A percentile compares a stretch with the other conserved stretches of the same genome.
phyloP scores from a whole-genome alignment of 78 protist genomes.

The Goniomonas avonlea region DNA sequence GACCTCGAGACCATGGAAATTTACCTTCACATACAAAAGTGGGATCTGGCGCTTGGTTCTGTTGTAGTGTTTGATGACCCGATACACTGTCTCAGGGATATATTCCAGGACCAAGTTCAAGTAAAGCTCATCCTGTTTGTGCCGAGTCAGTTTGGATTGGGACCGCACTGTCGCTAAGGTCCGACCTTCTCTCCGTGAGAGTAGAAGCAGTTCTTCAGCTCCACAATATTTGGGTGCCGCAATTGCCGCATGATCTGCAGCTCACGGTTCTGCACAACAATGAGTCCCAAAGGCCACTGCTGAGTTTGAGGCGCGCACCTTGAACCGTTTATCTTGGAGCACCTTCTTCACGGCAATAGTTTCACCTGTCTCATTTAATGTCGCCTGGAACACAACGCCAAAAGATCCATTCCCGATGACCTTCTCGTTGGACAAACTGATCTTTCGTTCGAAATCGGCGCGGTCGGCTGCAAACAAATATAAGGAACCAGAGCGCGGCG shows the following conservation, averaged over 20 bases:
- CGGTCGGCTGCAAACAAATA: too few species aligned
- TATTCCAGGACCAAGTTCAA: conserved; percentile 96
- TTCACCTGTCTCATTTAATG: conserved; percentile 64
- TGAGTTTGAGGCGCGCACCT: too few species aligned
- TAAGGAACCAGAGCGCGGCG: too few species aligned
- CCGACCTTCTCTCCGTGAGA: conserved; percentile 75
- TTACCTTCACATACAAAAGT: conserved; percentile 67
- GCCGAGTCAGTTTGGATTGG: not conserved
- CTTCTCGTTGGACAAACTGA: conserved; percentile 24
- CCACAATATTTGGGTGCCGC: conserved; percentile 84
- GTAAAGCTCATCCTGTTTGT: conserved; percentile 82
- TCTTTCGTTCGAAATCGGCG: too few species aligned
- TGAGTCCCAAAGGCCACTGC: too few species aligned
- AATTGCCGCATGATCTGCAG: conserved; percentile 90
- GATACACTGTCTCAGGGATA: conserved; percentile 93
- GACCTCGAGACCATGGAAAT: not conserved
- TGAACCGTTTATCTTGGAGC: conserved; percentile 92
- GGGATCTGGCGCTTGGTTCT: conserved; percentile 75
- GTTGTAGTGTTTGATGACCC: conserved; percentile 63
- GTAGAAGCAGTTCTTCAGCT: conserved; percentile 78
- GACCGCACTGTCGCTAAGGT: too few species aligned
- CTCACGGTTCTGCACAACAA: conserved; percentile 85
- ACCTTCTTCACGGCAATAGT: conserved; percentile 97
- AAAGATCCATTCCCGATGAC: conserved; percentile 96
- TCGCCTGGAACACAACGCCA: conserved; percentile 91